Evolutionary conservation across 108 stramenopile species (phyloP).

Genomic region (Pseudonitzschia multiseries): DNA sequence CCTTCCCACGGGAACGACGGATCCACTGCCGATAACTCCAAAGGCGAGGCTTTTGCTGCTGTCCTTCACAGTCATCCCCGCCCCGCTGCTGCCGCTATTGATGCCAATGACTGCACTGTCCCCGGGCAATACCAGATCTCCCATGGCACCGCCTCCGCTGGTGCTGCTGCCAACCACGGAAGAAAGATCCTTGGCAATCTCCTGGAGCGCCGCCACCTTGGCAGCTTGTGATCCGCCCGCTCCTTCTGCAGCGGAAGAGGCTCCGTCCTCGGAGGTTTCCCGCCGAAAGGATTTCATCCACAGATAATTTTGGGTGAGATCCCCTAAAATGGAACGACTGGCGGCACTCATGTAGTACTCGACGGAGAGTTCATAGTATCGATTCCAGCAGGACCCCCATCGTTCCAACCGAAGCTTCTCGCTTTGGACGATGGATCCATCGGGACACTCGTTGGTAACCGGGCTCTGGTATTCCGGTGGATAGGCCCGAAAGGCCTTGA

Average conservation of each 20-base stretch:
- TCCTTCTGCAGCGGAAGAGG: not conserved
- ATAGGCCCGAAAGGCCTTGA: constrained; percentile 96
- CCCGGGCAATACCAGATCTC: not conserved
- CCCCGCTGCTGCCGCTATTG: too few relatives aligned
- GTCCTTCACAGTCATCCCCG: too few relatives aligned
- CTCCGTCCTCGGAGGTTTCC: not conserved
- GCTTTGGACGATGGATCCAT: constrained; percentile 73
- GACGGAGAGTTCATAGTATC: constrained; percentile 90
- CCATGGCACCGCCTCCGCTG: not conserved
- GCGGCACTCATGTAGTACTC: constrained; percentile 83
- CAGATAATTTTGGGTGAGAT: constrained; percentile 83
- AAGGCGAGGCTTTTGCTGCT: too few relatives aligned
- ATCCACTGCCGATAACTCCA: too few relatives aligned
- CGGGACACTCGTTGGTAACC: constrained; percentile 78
- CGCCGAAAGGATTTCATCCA: constrained; percentile 81
- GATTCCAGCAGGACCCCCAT: constrained; percentile 97
- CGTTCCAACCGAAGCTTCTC: constrained; percentile 78
- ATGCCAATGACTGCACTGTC: not conserved
- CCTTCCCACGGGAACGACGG: not conserved
- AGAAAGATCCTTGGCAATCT: not conserved
- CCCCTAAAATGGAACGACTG: constrained; percentile 63
- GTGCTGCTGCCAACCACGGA: not conserved
- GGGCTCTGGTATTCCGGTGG: constrained; percentile 87
- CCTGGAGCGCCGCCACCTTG: not conserved
- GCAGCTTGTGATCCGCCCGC: not conserved